Evolutionary conservation across 2,329 filamentous ascomycete species (phyloP), one percentile per base, ranked within the genome.

Genomic region (Fusarium transvaalense): DNA sequence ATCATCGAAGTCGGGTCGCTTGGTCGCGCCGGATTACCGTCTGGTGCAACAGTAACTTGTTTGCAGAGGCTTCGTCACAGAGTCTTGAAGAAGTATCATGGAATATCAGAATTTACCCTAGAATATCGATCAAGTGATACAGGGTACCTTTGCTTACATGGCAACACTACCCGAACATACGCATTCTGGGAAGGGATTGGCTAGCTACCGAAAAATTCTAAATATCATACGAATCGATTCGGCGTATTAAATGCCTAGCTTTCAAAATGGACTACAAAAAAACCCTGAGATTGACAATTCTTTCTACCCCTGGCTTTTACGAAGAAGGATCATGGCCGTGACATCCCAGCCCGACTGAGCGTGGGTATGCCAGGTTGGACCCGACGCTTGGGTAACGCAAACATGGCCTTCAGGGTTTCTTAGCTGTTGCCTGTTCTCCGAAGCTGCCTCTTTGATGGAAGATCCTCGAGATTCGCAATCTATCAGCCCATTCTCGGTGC

Each of bases 391-490:
- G 65, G 32, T 39, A 57, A 45, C 39, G 23, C 38, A n/a, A 32
- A 41, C 53, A 17, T 41, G 41, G 19, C 37, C 21, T 45, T 19
- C 39, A 38, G 41, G 43, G 45, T 48, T 46, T 29, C 42, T 47
- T 32, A 32, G 14, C 27, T 63, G 48, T 37, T 63, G 48, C 57
- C 53, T 56, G 29, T 31, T 62, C 48, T 37, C 37, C 19, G 34
- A 54, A 50, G 23, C 45, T 66, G n/a, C 57, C 57, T 27, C 32
- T 54, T 54, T 48, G 19, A 63, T 39, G 19, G 13, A 37, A 48
- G 57, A 67, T 66, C 56, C 46, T 38, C 64, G 42, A 50, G 46
- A 45, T 41, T 29, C 31, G 34, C 13, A 46, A 35, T 60, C 34
- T 42, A 19, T 52, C 48, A 15, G 31, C 42, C 31, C 56, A 48